Conservation (phyloP, 306 rosid genomes). For the Luffa aegyptiaca region DNA sequence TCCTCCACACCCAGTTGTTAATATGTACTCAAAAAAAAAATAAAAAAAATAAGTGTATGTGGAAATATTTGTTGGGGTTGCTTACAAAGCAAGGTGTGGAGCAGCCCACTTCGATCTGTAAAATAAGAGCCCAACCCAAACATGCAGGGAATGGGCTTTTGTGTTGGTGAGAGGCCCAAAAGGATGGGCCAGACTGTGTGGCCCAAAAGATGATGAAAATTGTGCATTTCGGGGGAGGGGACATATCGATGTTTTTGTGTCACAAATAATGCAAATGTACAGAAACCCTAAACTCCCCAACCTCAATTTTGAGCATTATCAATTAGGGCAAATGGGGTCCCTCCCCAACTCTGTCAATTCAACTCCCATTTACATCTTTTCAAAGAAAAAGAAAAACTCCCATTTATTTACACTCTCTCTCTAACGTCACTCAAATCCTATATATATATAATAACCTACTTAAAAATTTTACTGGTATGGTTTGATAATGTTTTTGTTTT, state of each 20-base stretch:
- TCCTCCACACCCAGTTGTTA: too few species aligned
- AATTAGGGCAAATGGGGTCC: background rate
- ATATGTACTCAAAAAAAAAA: too few species aligned
- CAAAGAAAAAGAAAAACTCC: background rate
- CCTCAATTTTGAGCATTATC: background rate
- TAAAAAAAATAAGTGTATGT: too few species aligned
- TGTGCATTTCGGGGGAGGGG: background rate
- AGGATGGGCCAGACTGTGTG: background rate
- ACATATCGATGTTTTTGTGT: background rate
- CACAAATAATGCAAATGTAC: background rate
- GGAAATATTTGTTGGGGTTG: too few species aligned
- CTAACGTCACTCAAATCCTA: background rate
- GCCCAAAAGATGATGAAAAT: background rate
- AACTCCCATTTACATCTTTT: background rate
- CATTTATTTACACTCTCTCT: background rate
- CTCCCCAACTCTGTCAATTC: background rate
- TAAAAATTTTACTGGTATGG: too few species aligned
- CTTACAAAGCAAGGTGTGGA: background rate
- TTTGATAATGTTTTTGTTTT: too few species aligned
- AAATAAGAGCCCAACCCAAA: background rate
- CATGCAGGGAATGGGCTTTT: background rate
- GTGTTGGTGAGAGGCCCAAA: background rate
- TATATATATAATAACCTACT: too few species aligned
- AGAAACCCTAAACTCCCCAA: background rate
- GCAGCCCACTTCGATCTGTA: background rate